Conservation (phyloP, 1,284 basidiomycete species). For the Ustilago shanxiensis region DNA sequence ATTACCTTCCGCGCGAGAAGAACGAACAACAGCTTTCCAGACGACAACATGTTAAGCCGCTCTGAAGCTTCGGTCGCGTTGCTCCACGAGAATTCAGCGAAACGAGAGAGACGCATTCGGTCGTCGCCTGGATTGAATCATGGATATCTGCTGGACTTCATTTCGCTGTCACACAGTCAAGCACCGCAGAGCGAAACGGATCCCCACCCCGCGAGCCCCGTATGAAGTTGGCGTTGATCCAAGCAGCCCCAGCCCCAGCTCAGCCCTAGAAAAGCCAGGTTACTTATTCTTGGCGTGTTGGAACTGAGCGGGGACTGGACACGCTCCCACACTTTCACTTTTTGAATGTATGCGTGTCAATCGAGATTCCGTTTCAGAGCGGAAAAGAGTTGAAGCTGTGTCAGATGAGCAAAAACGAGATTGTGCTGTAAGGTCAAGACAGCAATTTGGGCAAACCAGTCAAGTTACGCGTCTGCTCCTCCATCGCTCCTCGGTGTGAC, state of each 20-base stretch:
- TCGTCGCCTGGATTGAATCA: too few species aligned
- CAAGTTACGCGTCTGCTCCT: neutral
- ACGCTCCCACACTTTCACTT: neutral
- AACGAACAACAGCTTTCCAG: too few species aligned
- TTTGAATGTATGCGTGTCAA: neutral
- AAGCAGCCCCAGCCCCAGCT: neutral
- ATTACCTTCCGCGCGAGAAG: neutral
- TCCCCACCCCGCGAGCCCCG: too few species aligned
- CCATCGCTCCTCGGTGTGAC: neutral
- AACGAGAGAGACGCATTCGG: neutral
- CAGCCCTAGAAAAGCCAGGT: too few species aligned
- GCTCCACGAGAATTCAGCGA: neutral
- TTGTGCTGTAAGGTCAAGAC: too few species aligned
- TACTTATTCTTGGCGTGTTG: too few species aligned
- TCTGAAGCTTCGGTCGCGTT: neutral
- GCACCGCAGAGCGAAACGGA: too few species aligned
- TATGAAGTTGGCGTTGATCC: neutral
- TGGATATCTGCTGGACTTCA: neutral
- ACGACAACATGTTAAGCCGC: neutral
- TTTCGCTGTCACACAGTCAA: neutral
- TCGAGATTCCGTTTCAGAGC: neutral
- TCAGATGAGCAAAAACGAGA: too few species aligned
- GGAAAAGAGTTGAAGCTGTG: too few species aligned
- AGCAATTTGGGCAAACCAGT: neutral
- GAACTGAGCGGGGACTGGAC: too few species aligned